Evolutionary conservation across 192 early-diverging fungal genomes (phyloP), one percentile per base, ranked within the genome.

Genomic region (Linderina pennispora): DNA sequence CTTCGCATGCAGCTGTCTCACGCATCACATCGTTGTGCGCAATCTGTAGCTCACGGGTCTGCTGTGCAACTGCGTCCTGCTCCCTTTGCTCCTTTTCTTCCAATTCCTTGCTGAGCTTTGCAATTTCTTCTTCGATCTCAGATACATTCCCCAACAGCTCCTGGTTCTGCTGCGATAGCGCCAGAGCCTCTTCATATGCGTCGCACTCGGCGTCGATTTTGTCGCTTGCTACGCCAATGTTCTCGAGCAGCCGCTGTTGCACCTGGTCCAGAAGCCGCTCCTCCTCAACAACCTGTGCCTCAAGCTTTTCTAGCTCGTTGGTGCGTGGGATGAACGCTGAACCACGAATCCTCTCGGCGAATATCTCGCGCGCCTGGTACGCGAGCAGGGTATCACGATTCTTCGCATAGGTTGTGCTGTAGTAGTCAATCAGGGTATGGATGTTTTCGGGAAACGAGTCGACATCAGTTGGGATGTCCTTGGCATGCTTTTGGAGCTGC

Each of bases 21-120:
- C 69, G 69, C 26, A 73, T 18, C 37, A 65, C 36, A 21, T 73
- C 69, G 47, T 73, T 73, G 50, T 73, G 69, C 18, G 43, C 58
- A 10, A 50, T 45, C 25, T 73, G 69, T 37, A 73, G 43, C 33
- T 73, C 69, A 21, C 69, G 69, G 23, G 58, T 53, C 47, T 73
- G 69, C 54, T 73, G 69, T 50, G 65, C 69, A 8, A 48, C 54
- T 5, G 37, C 36, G 15, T 61, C 62, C n/a, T 45, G 38, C 36
- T 73, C 69, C 21, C 40, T 50, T 38, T 32, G 45, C 38, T 73
- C 69, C 47, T 65, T 73, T 24, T 61, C 58, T 8, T 65, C 61
- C 9, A 73, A 33, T 0, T 39, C 44, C 37, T 22, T 49, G 37
- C 25, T 23, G 14, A 65, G 53, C 21, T 36, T 34, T 28, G 38